A percentile compares a stretch with the other conserved stretches of the same genome.
Conservation (phyloP, 441 rosid species). For the Sinapis alba region DNA sequence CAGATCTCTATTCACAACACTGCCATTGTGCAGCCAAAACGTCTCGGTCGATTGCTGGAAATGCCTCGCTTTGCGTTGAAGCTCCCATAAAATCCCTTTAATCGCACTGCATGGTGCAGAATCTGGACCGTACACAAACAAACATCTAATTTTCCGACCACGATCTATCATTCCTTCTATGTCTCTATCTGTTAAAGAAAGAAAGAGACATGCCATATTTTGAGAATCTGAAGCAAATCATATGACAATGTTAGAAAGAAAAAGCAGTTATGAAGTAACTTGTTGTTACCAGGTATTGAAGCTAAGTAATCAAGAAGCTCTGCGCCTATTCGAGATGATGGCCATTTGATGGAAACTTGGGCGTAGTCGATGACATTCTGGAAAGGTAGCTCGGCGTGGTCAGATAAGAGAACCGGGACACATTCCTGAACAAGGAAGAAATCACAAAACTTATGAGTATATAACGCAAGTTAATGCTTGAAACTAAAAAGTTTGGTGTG, state of each 20-base stretch:
- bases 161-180: constrained; percentile 72
- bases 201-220: constrained; percentile 15
- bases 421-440: constrained; percentile 67
- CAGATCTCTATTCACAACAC: constrained; percentile 69
- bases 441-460: neutral
- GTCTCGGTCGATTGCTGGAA: constrained; percentile 93
- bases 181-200: constrained; percentile 54
- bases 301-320: constrained; percentile 82
- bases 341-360: constrained; percentile 90
- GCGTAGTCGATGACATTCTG: constrained; percentile 86
- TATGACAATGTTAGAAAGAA: neutral
- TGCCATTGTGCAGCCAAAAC: constrained; percentile 90
- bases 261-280: neutral
- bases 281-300: constrained; percentile 71
- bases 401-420: constrained; percentile 92
- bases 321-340: constrained; percentile 70
- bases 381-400: constrained; percentile 84
- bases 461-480: neutral
- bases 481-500: neutral
- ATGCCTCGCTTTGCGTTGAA: constrained; percentile 85
- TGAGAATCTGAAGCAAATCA: constrained; percentile 1
- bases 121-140: constrained; percentile 79
- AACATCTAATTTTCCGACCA: constrained; percentile 75
- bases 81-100: constrained; percentile 88
- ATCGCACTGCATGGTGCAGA: constrained; percentile 74